These are phyloP conservation scores for Kwoniella sp. DNA, from an alignment of 768 basidiomycete species.

Conservation along the genomic window DNA sequence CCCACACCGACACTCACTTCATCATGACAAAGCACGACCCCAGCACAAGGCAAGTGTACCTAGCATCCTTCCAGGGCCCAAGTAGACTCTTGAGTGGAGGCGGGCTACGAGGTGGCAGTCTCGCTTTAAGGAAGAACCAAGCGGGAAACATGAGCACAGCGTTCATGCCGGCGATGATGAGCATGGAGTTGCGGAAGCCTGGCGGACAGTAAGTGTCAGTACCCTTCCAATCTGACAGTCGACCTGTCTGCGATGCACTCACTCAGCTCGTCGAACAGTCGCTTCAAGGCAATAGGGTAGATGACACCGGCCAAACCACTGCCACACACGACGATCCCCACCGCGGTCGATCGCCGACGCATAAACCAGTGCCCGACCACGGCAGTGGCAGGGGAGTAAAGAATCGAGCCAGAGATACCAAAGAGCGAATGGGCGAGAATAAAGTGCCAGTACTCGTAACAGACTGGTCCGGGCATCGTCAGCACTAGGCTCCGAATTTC, in stretches of 20 bases:
- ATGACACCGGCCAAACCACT: conserved; percentile 44
- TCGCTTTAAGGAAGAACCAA: conserved; percentile 43
- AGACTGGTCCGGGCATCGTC: conserved; percentile 23
- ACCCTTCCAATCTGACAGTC: too few relatives aligned
- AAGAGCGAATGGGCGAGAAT: conserved; percentile 42
- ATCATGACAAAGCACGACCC: conserved; percentile 38
- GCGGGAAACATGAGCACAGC: conserved; percentile 41
- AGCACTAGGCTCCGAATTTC: neutral
- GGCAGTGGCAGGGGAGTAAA: conserved; percentile 43
- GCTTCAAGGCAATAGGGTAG: conserved; percentile 42
- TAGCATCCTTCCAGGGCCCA: conserved; percentile 37
- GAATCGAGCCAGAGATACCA: conserved; percentile 34
- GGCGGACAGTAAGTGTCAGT: neutral
- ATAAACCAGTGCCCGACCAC: conserved; percentile 47
- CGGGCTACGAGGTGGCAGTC: conserved; percentile 34
- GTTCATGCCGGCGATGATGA: conserved; percentile 43
- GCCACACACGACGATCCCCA: conserved; percentile 43
- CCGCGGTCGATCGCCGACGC: conserved; percentile 35
- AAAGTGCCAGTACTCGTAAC: conserved; percentile 46
- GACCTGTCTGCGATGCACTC: conserved; percentile 14
- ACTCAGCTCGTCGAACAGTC: conserved; percentile 33
- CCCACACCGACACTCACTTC: conserved; percentile 29
- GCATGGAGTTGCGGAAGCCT: conserved; percentile 41
- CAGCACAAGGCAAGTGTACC: conserved; percentile 34
- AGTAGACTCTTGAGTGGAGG: conserved; percentile 29